These are phyloP conservation scores for Cyclotella cryptica DNA, from an alignment of 108 stramenopile genomes.

Conservation along the genomic window DNA sequence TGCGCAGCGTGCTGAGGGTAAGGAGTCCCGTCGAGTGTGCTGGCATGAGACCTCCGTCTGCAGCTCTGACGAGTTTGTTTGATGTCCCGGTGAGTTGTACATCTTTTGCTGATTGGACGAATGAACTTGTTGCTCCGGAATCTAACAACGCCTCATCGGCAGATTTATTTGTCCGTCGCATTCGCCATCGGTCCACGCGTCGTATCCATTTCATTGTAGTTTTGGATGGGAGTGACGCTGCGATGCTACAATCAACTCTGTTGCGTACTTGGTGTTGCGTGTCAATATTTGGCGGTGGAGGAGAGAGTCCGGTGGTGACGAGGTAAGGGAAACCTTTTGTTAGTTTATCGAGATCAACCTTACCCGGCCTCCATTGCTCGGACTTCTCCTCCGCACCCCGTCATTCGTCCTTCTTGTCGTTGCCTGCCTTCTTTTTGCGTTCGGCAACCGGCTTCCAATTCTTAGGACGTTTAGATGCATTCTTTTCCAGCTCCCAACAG, in stretches of 20 bases:
- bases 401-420: conserved; percentile 5
- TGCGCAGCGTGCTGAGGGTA: neutral
- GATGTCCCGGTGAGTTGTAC: conserved; percentile 4
- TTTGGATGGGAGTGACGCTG: neutral
- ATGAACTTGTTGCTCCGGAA: conserved; percentile 11
- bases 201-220: neutral
- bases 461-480: neutral
- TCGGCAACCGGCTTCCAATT: conserved; percentile 6
- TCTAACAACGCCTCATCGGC: conserved; percentile 19
- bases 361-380: neutral
- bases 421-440: neutral
- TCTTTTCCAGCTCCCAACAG: conserved; percentile 6
- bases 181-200: neutral
- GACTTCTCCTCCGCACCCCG: conserved; percentile 1
- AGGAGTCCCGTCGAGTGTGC: neutral
- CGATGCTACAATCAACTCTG: conserved; percentile 2
- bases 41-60: neutral
- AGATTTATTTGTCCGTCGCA: neutral
- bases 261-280: neutral
- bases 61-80: neutral
- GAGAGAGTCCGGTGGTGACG: conserved; percentile 3
- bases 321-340: conserved; percentile 10
- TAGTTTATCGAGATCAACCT: neutral
- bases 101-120: neutral
- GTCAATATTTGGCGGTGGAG: conserved; percentile 1